phyloP scores from a whole-genome alignment of 805 yeast genomes.

The Scheffersomyces coipomensis region DNA sequence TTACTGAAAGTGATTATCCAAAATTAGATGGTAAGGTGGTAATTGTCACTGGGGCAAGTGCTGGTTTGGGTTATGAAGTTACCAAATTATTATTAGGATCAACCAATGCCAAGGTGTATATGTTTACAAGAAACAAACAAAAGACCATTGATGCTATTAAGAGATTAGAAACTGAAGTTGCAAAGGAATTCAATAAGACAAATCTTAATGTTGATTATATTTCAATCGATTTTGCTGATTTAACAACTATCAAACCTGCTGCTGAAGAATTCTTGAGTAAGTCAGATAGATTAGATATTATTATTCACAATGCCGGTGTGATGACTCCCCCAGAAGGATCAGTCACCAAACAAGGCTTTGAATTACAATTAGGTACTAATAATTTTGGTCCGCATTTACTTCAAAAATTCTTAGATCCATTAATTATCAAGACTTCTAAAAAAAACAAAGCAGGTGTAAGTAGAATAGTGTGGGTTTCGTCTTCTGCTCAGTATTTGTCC shows the following conservation, averaged over 20 bases:
- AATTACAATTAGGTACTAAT: constrained; percentile 47
- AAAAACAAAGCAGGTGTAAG: constrained; percentile 19
- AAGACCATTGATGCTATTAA: constrained; percentile 26
- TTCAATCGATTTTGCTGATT: constrained; percentile 38
- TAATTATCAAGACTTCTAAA: constrained; percentile 31
- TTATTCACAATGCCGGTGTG: constrained; percentile 25
- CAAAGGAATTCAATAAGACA: constrained; percentile 8
- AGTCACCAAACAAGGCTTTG: constrained; percentile 41
- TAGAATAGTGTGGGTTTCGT: constrained; percentile 46
- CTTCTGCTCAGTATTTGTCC: constrained; percentile 29
- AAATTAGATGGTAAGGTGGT: constrained; percentile 32
- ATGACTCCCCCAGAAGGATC: constrained; percentile 25
- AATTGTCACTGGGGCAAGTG: constrained; percentile 37
- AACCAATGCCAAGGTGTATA: constrained; percentile 32
- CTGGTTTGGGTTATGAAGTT: constrained; percentile 31
- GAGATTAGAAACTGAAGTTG: constrained; percentile 17
- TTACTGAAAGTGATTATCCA: constrained; percentile 16
- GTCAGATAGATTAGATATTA: constrained; percentile 14
- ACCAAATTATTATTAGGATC: constrained; percentile 21
- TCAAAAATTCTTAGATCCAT: constrained; percentile 35
- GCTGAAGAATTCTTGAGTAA: constrained; percentile 16
- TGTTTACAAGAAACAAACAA: constrained; percentile 29
- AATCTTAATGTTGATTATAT: constrained; percentile 12
- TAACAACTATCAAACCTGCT: constrained; percentile 38
- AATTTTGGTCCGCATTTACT: constrained; percentile 45